A percentile compares a stretch with the other conserved stretches of the same genome.
phyloP scores from a whole-genome alignment of 345 rosid species.

The Pseudoturritis turrita region DNA sequence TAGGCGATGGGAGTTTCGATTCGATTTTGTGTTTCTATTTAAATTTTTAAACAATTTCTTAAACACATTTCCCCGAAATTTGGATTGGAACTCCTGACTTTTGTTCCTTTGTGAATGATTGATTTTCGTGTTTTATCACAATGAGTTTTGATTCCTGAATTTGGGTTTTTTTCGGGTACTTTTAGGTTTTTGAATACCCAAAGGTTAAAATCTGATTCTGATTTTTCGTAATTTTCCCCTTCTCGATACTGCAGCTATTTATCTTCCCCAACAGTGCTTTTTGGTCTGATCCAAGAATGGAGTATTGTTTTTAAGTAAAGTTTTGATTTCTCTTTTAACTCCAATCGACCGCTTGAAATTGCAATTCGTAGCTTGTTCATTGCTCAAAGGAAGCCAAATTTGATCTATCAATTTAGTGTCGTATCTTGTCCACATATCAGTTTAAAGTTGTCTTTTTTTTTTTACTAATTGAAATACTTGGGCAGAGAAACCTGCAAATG shows the following conservation, averaged over 20 bases:
- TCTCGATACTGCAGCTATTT: constrained; percentile 16
- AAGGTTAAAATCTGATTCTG: neutral
- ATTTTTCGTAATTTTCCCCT: neutral
- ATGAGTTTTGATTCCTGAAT: neutral
- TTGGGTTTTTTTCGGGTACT: neutral
- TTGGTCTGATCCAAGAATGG: constrained; percentile 27
- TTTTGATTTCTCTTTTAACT: neutral
- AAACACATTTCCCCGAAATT: neutral
- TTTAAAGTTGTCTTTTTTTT: neutral
- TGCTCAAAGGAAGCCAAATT: neutral
- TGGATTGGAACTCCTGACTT: neutral
- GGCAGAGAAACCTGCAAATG: constrained; percentile 40
- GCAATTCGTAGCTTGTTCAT: neutral
- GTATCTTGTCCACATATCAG: neutral
- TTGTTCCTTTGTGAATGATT: neutral
- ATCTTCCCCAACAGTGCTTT: neutral
- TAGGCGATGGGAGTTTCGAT: neutral
- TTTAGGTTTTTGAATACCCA: neutral
- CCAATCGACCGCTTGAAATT: neutral
- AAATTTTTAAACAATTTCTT: neutral
- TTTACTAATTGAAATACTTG: constrained; percentile 17
- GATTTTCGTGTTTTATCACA: neutral
- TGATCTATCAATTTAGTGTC: neutral
- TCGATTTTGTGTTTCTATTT: neutral
- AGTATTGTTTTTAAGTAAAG: neutral